These are phyloP conservation scores for Blastocystis sp. DNA, from an alignment of 352 stramenopile species.

Conservation along the genomic window DNA sequence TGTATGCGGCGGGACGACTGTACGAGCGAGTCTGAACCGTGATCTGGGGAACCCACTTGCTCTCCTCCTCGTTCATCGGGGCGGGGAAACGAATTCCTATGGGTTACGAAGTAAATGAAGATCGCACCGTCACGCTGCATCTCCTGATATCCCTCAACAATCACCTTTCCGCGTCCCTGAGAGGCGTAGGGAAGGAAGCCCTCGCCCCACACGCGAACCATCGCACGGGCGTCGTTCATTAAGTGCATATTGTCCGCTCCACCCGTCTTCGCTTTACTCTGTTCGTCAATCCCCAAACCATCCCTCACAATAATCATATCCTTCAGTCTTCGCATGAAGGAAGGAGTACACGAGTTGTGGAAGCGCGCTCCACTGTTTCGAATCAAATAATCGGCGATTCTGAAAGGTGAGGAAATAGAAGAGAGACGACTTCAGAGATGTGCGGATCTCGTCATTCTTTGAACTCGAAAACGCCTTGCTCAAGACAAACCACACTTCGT, in stretches of 20 bases:
- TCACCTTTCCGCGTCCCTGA: constrained; percentile 23
- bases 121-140: constrained; percentile 43
- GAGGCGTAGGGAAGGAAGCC: constrained; percentile 54
- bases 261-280: constrained; percentile 40
- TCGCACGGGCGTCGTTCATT: constrained; percentile 45
- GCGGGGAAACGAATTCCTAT: constrained; percentile 38
- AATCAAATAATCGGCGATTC: constrained; percentile 52
- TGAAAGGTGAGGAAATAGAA: background rate
- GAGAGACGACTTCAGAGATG: constrained; percentile 13
- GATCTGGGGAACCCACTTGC: constrained; percentile 50
- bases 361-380: constrained; percentile 54
- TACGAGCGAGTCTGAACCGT: background rate
- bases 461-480: constrained; percentile 9
- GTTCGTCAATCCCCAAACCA: background rate
- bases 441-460: constrained; percentile 25
- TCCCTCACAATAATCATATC: constrained; percentile 46
- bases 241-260: constrained; percentile 55
- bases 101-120: background rate
- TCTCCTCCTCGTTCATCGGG: constrained; percentile 28
- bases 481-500: constrained; percentile 56
- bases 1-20: background rate
- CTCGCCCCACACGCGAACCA: constrained; percentile 53
- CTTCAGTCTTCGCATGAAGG: constrained; percentile 48
- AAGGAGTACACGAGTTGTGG: constrained; percentile 45
- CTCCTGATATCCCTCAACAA: constrained; percentile 53